phyloP scores from a whole-genome alignment of 139 green algal genomes.

The Tetradesmus lagerheimii region DNA sequence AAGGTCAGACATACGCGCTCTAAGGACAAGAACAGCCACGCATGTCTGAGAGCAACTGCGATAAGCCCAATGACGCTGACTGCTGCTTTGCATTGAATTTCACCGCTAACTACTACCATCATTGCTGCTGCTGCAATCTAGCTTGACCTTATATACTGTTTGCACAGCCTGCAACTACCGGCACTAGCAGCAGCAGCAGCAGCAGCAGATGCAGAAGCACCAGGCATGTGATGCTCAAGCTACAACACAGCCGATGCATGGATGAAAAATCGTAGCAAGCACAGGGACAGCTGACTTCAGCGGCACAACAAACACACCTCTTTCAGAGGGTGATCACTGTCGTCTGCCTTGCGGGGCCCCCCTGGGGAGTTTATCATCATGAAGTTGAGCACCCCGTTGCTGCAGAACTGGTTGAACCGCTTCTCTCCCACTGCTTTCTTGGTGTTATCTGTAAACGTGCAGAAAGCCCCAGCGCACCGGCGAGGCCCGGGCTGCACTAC shows the following conservation, averaged over 20 bases:
- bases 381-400: slow-evolving; percentile 50
- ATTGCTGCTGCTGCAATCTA: too few relatives aligned
- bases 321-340: slow-evolving; percentile 48
- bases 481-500: slow-evolving; percentile 43
- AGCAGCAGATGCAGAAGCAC: not conserved
- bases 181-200: not conserved
- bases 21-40: too few relatives aligned
- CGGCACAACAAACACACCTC: not conserved
- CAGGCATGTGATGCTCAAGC: too few relatives aligned
- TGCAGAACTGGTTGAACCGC: slow-evolving; percentile 51
- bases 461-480: slow-evolving; percentile 42
- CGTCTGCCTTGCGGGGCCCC: slow-evolving; percentile 43
- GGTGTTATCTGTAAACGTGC: slow-evolving; percentile 46
- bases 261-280: not conserved
- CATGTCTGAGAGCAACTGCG: too few relatives aligned
- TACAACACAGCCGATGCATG: not conserved
- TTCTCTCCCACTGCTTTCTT: slow-evolving; percentile 45
- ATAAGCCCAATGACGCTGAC: too few relatives aligned
- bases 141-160: too few relatives aligned
- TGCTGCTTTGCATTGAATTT: too few relatives aligned
- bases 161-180: not conserved
- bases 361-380: slow-evolving; percentile 53
- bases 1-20: too few relatives aligned
- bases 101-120: too few relatives aligned
- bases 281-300: not conserved